These are phyloP conservation scores for Vigna nakashimae DNA, from an alignment of 306 rosid species.

Conservation along the genomic window DNA sequence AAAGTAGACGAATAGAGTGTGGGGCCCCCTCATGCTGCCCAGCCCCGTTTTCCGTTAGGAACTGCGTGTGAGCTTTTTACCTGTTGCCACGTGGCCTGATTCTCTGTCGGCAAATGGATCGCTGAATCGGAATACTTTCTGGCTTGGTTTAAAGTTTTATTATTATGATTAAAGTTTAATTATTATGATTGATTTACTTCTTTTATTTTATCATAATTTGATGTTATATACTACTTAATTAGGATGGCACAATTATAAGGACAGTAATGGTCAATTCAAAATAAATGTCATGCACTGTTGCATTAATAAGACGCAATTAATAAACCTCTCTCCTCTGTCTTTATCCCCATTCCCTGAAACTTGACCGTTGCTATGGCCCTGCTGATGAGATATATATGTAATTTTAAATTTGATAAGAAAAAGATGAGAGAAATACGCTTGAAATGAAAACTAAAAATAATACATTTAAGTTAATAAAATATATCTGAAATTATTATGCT, in stretches of 20 bases:
- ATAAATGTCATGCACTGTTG: not conserved
- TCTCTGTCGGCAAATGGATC: slow-evolving; percentile 35
- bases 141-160: not conserved
- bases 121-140: slow-evolving; percentile 15
- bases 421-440: too few relatives aligned
- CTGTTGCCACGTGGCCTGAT: slow-evolving; percentile 1
- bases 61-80: not conserved
- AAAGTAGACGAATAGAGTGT: not conserved
- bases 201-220: not conserved
- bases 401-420: too few relatives aligned
- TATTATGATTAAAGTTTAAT: not conserved
- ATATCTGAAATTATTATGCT: not conserved
- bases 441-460: too few relatives aligned
- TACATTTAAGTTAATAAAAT: too few relatives aligned
- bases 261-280: not conserved
- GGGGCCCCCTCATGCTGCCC: slow-evolving; percentile 21
- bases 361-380: not conserved
- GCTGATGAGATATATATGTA: not conserved
- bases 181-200: not conserved
- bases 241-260: not conserved
- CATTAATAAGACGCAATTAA: too few relatives aligned
- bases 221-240: not conserved
- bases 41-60: slow-evolving; percentile 39
- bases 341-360: not conserved
- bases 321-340: not conserved